These are phyloP conservation scores for Fusarium sp. DNA, from an alignment of 2,329 filamentous ascomycete genomes.

Conservation along the genomic window DNA sequence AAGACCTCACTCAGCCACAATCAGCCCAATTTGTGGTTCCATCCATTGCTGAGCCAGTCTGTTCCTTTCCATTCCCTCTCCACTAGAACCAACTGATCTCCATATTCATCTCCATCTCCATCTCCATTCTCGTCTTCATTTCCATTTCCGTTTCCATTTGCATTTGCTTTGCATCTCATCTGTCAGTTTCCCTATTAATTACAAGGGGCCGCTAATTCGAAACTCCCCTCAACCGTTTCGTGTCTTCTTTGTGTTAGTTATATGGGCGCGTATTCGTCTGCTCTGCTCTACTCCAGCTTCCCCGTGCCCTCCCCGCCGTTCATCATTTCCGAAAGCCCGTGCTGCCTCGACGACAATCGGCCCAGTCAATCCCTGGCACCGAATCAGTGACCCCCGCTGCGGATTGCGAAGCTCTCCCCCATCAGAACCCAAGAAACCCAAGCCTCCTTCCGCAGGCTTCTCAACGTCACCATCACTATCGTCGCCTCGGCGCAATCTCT, in stretches of 20 bases:
- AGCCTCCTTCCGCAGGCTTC: conserved; percentile 23
- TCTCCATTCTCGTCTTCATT: conserved; percentile 19
- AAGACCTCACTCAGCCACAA: conserved; percentile 39
- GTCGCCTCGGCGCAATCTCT: conserved; percentile 1
- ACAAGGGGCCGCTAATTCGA: conserved; percentile 2
- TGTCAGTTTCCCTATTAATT: not conserved
- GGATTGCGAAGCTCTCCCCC: conserved; percentile 38
- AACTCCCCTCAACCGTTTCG: not conserved
- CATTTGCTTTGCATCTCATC: not conserved
- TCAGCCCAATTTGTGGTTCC: conserved; percentile 35
- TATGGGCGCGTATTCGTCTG: conserved; percentile 17
- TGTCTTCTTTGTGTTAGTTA: not conserved
- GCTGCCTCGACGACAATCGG: conserved; percentile 33
- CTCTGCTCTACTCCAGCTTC: not conserved
- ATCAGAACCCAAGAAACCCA: conserved; percentile 37
- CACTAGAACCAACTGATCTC: conserved; percentile 32
- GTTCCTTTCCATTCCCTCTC: conserved; percentile 34
- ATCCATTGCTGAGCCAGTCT: conserved; percentile 14
- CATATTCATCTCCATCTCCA: conserved; percentile 25
- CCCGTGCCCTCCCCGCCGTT: conserved; percentile 14
- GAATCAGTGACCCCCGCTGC: conserved; percentile 37
- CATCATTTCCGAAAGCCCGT: conserved; percentile 29
- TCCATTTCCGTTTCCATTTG: conserved; percentile 9
- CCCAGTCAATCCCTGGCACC: conserved; percentile 33
- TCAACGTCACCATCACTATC: conserved; percentile 18